Evolutionary conservation across 2,329 filamentous ascomycete genomes (phyloP).

Genomic region (Aspergillus floridensis): DNA sequence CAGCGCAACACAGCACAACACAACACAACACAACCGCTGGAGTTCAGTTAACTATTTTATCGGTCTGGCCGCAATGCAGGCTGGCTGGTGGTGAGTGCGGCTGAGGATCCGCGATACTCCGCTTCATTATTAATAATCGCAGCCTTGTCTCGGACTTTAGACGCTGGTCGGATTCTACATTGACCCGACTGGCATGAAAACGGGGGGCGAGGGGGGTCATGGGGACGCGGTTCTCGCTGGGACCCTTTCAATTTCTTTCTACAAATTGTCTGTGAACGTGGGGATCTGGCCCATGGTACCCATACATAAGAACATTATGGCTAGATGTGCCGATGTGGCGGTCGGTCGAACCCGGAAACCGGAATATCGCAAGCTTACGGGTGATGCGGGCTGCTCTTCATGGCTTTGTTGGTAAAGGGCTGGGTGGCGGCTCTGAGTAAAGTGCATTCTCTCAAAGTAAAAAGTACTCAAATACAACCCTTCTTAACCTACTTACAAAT

Average conservation of each 20-base stretch:
- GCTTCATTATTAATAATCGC: background rate
- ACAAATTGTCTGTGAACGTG: background rate
- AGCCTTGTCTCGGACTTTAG: background rate
- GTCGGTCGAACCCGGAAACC: background rate
- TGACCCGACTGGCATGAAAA: background rate
- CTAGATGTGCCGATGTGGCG: background rate
- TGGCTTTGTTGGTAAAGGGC: too few species aligned
- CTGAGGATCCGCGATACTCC: conserved; percentile 1
- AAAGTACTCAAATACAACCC: too few species aligned
- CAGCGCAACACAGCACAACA: background rate
- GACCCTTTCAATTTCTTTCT: background rate
- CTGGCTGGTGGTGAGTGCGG: background rate
- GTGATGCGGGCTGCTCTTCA: too few species aligned
- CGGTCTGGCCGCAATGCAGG: background rate
- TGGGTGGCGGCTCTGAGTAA: too few species aligned
- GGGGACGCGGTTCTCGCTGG: background rate
- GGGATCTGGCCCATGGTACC: background rate
- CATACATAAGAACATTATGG: background rate
- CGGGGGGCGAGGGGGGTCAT: background rate
- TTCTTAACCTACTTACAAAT: too few species aligned
- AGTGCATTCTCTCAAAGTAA: too few species aligned
- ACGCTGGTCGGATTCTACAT: background rate
- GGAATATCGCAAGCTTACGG: too few species aligned
- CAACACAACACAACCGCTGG: background rate
- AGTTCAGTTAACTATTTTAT: background rate